These are phyloP conservation scores for Candida tallmaniae DNA, from an alignment of 805 yeast genomes.

Conservation along the genomic window DNA sequence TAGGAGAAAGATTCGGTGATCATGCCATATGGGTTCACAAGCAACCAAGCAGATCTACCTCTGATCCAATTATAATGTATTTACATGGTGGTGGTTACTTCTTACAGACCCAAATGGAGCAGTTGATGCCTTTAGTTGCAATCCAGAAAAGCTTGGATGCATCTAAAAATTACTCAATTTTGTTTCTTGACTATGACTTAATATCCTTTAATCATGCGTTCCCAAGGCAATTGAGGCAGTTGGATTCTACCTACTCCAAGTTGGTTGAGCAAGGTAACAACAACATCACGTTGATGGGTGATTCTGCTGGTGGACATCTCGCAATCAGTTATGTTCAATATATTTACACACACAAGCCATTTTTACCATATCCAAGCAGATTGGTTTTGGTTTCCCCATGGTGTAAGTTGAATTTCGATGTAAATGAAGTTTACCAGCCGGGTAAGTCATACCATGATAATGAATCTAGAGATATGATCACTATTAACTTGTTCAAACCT, in stretches of 20 bases:
- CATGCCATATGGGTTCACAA: constrained; percentile 33
- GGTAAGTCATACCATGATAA: constrained; percentile 36
- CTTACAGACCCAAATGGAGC: constrained; percentile 24
- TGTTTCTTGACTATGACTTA: constrained; percentile 27
- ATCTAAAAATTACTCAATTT: constrained; percentile 16
- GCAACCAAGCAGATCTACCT: constrained; percentile 16
- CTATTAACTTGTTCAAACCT: constrained; percentile 9
- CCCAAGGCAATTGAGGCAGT: constrained; percentile 29
- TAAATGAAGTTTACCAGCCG: constrained; percentile 15
- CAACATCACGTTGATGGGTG: constrained; percentile 33
- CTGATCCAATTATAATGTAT: constrained; percentile 31
- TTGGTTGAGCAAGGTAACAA: constrained; percentile 18
- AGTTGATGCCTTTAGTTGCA: constrained; percentile 22
- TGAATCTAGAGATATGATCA: constrained; percentile 16
- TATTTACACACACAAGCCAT: constrained; percentile 15
- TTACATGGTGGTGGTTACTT: constrained; percentile 39
- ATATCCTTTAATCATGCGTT: constrained; percentile 23
- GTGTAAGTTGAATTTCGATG: constrained; percentile 26
- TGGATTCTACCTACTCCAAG: constrained; percentile 20
- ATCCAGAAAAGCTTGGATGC: constrained; percentile 22
- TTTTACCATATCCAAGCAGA: constrained; percentile 22
- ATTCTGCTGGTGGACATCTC: constrained; percentile 39
- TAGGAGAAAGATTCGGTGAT: constrained; percentile 26
- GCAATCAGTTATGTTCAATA: constrained; percentile 26
- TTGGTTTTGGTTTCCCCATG: constrained; percentile 35